These are phyloP conservation scores for Lenwebbia sp. DNA, from an alignment of 345 rosid species.

Conservation along the genomic window DNA sequence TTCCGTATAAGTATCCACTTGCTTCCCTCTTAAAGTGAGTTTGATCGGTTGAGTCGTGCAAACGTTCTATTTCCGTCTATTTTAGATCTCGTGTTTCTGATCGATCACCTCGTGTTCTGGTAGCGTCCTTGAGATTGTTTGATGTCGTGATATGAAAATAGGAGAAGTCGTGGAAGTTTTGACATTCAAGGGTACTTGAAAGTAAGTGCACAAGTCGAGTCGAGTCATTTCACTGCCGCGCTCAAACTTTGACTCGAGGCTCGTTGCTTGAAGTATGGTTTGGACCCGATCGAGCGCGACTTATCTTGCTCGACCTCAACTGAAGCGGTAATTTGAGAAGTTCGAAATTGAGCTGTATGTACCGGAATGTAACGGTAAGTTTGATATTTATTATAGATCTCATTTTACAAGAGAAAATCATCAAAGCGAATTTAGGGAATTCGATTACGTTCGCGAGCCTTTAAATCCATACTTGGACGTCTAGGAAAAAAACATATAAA, in stretches of 20 bases:
- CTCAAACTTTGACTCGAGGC: too few species aligned
- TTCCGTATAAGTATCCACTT: accelerated
- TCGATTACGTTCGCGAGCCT: neutral
- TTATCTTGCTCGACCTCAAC: neutral
- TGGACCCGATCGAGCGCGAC: neutral
- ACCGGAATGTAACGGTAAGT: accelerated
- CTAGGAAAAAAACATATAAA: neutral
- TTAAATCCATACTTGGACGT: too few species aligned
- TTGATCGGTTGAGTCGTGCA: neutral
- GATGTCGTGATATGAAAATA: neutral
- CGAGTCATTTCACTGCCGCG: too few species aligned
- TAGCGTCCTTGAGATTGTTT: neutral
- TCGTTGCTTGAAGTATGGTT: neutral
- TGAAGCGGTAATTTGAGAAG: accelerated
- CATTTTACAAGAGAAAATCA: neutral
- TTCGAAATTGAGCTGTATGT: accelerated
- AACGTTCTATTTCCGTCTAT: accelerated
- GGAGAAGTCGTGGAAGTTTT: accelerated
- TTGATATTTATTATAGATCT: neutral
- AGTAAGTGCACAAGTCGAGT: neutral
- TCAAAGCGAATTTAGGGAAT: neutral
- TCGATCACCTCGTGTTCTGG: accelerated
- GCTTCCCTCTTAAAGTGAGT: neutral
- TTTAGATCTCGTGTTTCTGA: neutral
- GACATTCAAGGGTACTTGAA: neutral